Conservation (phyloP, 805 yeast genomes). For the Schwanniomyces occidentalis region DNA sequence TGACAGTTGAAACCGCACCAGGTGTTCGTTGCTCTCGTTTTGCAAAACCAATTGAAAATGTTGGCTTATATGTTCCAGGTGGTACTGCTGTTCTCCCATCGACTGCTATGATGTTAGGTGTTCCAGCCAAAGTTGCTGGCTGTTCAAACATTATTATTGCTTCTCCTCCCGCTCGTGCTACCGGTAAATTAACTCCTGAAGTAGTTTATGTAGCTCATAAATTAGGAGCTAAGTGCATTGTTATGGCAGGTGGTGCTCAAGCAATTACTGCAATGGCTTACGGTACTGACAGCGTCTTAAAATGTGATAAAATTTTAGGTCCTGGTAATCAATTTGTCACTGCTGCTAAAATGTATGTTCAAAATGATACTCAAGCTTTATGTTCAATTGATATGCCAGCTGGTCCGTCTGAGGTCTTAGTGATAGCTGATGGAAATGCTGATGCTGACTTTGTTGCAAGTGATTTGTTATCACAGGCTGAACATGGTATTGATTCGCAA, state of each 20-base stretch:
- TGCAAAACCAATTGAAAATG: slow-evolving; percentile 90
- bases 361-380: slow-evolving; percentile 91
- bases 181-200: slow-evolving; percentile 94
- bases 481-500: slow-evolving; percentile 98
- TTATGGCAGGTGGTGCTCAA: slow-evolving; percentile 98
- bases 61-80: slow-evolving; percentile 97
- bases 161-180: slow-evolving; percentile 86
- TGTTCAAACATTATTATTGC: slow-evolving; percentile 91
- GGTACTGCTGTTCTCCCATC: slow-evolving; percentile 99
- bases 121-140: slow-evolving; percentile 97
- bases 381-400: slow-evolving; percentile 99
- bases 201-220: slow-evolving; percentile 97
- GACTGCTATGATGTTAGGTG: slow-evolving; percentile 97
- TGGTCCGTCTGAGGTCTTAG: slow-evolving; percentile 97
- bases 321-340: slow-evolving; percentile 99
- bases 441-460: slow-evolving; percentile 97
- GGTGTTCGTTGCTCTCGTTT: slow-evolving; percentile 95
- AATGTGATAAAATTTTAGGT: slow-evolving; percentile 95
- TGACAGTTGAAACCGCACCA: slow-evolving; percentile 87
- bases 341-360: slow-evolving; percentile 97
- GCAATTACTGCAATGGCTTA: slow-evolving; percentile 99
- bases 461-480: slow-evolving; percentile 96
- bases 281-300: slow-evolving; percentile 90
- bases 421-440: slow-evolving; percentile 83
- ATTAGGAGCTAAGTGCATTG: slow-evolving; percentile 86